Evolutionary conservation across 2,329 filamentous ascomycete species (phyloP).

Genomic region (Venturia carpophila): DNA sequence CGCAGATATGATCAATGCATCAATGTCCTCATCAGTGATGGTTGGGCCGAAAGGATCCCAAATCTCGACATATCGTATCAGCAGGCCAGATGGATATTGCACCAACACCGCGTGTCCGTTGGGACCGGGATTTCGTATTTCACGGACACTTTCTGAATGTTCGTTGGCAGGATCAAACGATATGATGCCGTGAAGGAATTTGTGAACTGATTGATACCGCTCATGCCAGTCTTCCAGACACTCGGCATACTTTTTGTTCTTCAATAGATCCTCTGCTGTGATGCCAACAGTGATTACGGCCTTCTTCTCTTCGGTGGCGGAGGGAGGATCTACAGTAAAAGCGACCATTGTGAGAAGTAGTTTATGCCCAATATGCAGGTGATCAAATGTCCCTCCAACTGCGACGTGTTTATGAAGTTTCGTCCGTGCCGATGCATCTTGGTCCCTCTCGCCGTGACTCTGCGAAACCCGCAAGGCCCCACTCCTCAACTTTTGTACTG

Average conservation of each 20-base stretch:
- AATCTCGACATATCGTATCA: conserved; percentile 74
- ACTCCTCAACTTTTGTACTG: conserved; percentile 31
- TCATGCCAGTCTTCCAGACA: conserved; percentile 72
- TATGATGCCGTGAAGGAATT: conserved; percentile 59
- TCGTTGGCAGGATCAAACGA: conserved; percentile 12
- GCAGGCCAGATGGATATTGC: conserved; percentile 39
- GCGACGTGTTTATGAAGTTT: conserved; percentile 55
- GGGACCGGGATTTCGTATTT: conserved; percentile 29
- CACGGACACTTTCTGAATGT: conserved; percentile 33
- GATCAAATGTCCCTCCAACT: conserved; percentile 92
- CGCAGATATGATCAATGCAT: conserved; percentile 74
- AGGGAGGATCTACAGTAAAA: conserved; percentile 52
- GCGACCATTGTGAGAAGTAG: conserved; percentile 84
- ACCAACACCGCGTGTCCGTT: conserved; percentile 50
- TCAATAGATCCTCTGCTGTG: conserved; percentile 76
- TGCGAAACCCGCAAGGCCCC: conserved; percentile 26
- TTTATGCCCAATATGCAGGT: conserved; percentile 92
- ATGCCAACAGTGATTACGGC: conserved; percentile 69
- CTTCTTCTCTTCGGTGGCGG: conserved; percentile 30
- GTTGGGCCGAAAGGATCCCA: conserved; percentile 87
- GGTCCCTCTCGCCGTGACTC: not conserved
- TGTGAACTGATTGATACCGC: conserved; percentile 60
- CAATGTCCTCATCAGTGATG: conserved; percentile 69
- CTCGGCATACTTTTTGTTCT: conserved; percentile 81
- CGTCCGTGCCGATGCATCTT: conserved; percentile 18